phyloP scores from a whole-genome alignment of 768 basidiomycete species.

The Suillus subluteus region DNA sequence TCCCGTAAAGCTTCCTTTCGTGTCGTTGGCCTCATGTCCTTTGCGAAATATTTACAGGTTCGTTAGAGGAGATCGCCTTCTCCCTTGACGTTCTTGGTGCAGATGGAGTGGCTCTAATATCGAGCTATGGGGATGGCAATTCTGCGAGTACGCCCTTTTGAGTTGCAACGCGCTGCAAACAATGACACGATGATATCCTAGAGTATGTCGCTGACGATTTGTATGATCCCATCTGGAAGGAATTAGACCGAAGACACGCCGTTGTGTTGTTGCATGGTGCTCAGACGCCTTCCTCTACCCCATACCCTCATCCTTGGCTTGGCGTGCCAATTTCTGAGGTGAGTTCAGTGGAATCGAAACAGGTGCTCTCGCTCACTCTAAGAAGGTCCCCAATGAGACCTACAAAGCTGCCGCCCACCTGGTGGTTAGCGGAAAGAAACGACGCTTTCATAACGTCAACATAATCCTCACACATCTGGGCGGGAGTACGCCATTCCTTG shows the following conservation, averaged over 20 bases:
- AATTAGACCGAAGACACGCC: constrained; percentile 58
- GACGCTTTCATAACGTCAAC: constrained; percentile 58
- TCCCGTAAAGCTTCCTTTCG: constrained; percentile 4
- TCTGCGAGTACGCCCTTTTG: constrained; percentile 49
- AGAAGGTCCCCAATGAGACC: constrained; percentile 78
- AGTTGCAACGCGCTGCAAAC: background rate
- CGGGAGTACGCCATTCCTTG: constrained; percentile 67
- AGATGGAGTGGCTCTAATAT: constrained; percentile 66
- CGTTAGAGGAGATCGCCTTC: constrained; percentile 60
- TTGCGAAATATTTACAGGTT: constrained; percentile 42
- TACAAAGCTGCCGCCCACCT: constrained; percentile 82
- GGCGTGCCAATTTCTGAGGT: constrained; percentile 75
- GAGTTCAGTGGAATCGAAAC: constrained; percentile 17
- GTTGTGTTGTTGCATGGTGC: constrained; percentile 77
- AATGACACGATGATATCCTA: constrained; percentile 27
- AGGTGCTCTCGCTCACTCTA: constrained; percentile 8
- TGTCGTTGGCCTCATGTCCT: constrained; percentile 13
- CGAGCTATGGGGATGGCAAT: constrained; percentile 62
- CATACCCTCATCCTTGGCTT: constrained; percentile 63
- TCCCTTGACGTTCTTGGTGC: constrained; percentile 64
- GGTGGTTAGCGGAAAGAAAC: constrained; percentile 72
- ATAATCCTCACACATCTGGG: constrained; percentile 78
- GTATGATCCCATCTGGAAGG: constrained; percentile 73
- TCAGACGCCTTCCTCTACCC: constrained; percentile 65
- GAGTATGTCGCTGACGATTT: constrained; percentile 68